phyloP scores from a whole-genome alignment of 345 rosid species.

The Aurinia saxatilis region DNA sequence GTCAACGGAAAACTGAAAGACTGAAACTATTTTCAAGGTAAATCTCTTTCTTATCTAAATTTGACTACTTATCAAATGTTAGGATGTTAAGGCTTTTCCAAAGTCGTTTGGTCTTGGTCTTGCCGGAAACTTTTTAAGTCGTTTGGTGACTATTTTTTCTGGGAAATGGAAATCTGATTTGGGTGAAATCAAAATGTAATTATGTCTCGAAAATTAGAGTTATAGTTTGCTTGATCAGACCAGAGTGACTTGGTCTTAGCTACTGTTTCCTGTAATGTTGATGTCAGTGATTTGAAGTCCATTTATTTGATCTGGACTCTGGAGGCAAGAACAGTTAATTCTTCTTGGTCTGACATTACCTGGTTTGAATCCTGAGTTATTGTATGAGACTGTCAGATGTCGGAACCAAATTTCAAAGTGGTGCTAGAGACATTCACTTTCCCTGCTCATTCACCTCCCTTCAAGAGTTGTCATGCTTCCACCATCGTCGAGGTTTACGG shows the following conservation, averaged over 20 bases:
- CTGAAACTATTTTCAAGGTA: conserved; percentile 8
- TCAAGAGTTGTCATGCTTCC: conserved; percentile 85
- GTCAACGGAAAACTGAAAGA: conserved; percentile 9
- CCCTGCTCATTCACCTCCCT: conserved; percentile 61
- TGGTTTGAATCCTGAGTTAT: background rate
- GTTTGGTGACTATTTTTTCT: background rate
- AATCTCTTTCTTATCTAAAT: background rate
- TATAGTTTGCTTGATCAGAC: background rate
- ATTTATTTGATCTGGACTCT: no score
- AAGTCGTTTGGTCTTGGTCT: background rate
- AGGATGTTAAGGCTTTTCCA: background rate
- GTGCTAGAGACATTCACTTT: conserved; percentile 60
- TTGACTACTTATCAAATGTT: background rate
- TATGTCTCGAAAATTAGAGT: background rate
- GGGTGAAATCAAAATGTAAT: background rate
- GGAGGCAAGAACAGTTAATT: background rate
- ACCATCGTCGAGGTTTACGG: conserved; percentile 70
- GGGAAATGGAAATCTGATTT: background rate
- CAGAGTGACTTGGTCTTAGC: background rate
- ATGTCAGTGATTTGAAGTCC: no score
- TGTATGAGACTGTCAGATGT: conserved; percentile 9
- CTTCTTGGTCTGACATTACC: no score
- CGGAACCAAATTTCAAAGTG: conserved; percentile 30
- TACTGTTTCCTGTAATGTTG: background rate
- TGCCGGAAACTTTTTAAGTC: background rate